Base-by-base conservation (phyloP, 768 basidiomycete genomes). In the Tricholoma sp. region DNA sequence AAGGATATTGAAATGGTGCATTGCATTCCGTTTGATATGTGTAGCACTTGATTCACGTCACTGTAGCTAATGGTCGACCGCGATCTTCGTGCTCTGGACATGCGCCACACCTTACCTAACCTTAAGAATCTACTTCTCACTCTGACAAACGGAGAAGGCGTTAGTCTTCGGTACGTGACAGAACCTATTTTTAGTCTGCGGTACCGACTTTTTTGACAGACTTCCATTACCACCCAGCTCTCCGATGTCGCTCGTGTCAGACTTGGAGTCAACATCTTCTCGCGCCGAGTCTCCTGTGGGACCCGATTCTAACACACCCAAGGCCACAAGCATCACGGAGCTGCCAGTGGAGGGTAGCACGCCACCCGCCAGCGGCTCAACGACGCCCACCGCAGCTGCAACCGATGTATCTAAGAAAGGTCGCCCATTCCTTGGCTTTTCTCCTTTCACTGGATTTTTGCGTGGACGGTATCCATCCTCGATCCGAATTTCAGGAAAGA, bases 61-160 rank as follows among this genome's bases (percentile, higher is more conserved):
- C 37, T 57, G 18, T 65, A 98, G 94, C 82, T 97, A 53, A 96
- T 95, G 94, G 78, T 83, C 56, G 91, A 95, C 64, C 85, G 88
- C n/a, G 83, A 90, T 67, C 76, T 98, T 56, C 86, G 88, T 43
- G 88, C 94, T 19, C 73, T 96, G 64, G 97, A 99, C 74, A 86
- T 96, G 75, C 83, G 95, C 50, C 95, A 99, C 69, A 98, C 97
- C 3, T 78, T 99, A 27, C 94, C 95, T 41, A 99, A 99, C 74
- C 80, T 99, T 61, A 98, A 97, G 76, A 94, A 94, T 65, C 78
- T 98, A 18, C 70, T 98, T 54, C 80, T 98, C 29, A 94, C 91
- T 10, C 76, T 96, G 61, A 91, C 88, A 54, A 83, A 85, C 64
- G 88, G 86, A 50, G 85, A 85, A 64, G 76, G 75, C 46, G 71